These are phyloP conservation scores for Casaregolazyma suthepensis DNA, from an alignment of 1,139 yeast genomes.

Conservation along the genomic window DNA sequence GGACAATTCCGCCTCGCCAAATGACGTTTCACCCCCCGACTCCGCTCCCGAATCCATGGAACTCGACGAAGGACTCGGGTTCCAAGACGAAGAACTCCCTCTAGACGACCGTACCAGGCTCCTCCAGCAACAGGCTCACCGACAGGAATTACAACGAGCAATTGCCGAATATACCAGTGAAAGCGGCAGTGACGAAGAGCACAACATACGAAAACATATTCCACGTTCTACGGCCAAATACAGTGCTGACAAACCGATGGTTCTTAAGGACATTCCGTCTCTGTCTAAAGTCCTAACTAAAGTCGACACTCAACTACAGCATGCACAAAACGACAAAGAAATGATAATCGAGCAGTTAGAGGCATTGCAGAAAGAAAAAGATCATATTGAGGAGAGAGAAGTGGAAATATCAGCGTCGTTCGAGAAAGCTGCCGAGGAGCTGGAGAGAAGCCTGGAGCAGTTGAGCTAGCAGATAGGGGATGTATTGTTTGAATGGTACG, in stretches of 20 bases:
- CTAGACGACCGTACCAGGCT: constrained; percentile 27
- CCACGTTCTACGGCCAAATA: neutral
- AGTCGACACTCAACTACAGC: neutral
- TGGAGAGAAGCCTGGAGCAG: neutral
- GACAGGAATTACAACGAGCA: constrained; percentile 38
- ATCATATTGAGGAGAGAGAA: constrained; percentile 3
- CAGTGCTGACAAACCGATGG: neutral
- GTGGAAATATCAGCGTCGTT: neutral
- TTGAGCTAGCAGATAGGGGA: neutral
- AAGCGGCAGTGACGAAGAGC: constrained; percentile 7
- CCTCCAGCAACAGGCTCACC: constrained; percentile 24
- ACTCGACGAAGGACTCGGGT: constrained; percentile 32
- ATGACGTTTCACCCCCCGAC: neutral
- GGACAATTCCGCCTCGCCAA: neutral
- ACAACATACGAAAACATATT: neutral
- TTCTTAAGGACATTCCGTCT: neutral
- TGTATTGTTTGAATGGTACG: neutral
- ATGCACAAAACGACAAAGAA: neutral
- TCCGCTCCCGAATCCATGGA: constrained; percentile 10
- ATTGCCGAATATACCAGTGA: constrained; percentile 25
- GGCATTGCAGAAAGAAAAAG: constrained; percentile 7
- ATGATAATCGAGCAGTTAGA: constrained; percentile 1
- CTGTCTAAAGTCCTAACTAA: neutral
- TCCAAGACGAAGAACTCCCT: constrained; percentile 35
- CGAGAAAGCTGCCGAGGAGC: constrained; percentile 4